Evolutionary conservation across 306 rosid species (phyloP), one percentile per base, ranked within the genome.

Genomic region (Notholithocarpus densiflorus): DNA sequence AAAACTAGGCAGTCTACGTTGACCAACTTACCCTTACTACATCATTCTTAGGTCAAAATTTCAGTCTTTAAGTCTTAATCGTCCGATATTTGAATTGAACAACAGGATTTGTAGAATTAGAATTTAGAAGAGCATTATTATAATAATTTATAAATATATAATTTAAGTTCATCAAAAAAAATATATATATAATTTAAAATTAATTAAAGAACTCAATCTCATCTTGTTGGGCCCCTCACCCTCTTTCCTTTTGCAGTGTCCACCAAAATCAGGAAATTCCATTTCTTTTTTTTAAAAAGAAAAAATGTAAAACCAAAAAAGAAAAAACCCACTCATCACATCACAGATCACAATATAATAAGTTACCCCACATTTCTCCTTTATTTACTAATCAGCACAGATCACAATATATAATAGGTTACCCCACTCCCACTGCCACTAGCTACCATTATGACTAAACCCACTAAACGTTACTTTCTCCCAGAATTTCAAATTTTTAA

Each of bases 381-480:
- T 48, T 48, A 13, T 48, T 13, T 48, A 48, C 53, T 10, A 48
- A 48, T 11, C 14, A 48, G 53, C 53, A 48, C 53, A 34, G 23
- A 66, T 32, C 51, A 34, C 26, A 34, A 29, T 15, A 64, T 29
- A 18, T 8, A 32, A 24, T 60, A 21, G 23, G 24, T 21, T 60
- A 60, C 14, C n/a, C 12, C 52, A 18, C 72, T 18, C 11, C 12
- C 52, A 18, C 72, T 32, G 17, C 52, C 72, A 66, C 84, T 82
- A 81, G 20, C 62, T 32, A 57, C 84, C 82, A 80, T 76, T 64
- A 89, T 83, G 79, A 82, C 53, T 81, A 10, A 66, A 48, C 34
- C 72, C 72, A 34, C 72, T 27, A 81, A 71, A 72, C 84, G 86
- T 88, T 83, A 78, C 90, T 83, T 91, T 87, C 85, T 78, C 86